Conservation (phyloP, 31 red algal genomes). For the Odonthalia washingtoniensis region DNA sequence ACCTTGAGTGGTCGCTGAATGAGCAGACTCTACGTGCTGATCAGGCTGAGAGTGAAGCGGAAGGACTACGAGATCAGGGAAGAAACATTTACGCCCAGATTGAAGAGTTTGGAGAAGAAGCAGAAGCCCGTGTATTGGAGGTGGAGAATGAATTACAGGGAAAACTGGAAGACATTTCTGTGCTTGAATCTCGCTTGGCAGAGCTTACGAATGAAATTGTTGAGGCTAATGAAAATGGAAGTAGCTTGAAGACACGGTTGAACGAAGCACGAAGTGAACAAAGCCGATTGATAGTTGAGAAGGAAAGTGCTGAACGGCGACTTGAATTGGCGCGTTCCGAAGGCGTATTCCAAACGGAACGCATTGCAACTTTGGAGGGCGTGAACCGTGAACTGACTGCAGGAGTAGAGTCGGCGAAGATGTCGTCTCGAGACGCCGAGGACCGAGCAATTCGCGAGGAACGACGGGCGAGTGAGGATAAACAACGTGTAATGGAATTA, state of each 20-base stretch:
- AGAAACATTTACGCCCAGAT: constrained; percentile 72
- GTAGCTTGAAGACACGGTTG: constrained; percentile 27
- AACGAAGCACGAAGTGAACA: constrained; percentile 54
- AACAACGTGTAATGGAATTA: constrained; percentile 49
- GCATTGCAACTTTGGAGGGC: constrained; percentile 48
- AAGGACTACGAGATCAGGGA: constrained; percentile 60
- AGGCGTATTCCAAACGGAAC: constrained; percentile 54
- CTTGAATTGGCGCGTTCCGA: constrained; percentile 64
- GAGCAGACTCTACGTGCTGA: constrained; percentile 75
- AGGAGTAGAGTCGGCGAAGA: constrained; percentile 42
- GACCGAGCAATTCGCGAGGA: constrained; percentile 54
- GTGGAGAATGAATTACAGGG: constrained; percentile 65
- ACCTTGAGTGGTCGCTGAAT: constrained; percentile 70
- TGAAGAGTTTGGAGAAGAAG: constrained; percentile 78
- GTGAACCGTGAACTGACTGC: constrained; percentile 41
- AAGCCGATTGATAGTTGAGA: constrained; percentile 53
- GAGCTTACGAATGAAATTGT: constrained; percentile 53
- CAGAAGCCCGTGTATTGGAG: constrained; percentile 59
- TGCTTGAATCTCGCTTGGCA: constrained; percentile 56
- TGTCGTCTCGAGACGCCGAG: constrained; percentile 34
- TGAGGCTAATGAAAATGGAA: constrained; percentile 42
- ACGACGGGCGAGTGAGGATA: constrained; percentile 44
- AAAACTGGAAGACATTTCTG: constrained; percentile 64
- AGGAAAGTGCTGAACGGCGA: constrained; percentile 65
- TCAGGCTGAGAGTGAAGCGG: constrained; percentile 66